Percentiles rank a stretch among this genome's conserved stretches.
Evolutionary conservation across 192 early-diverging fungal species (phyloP).

Genomic region (Rhizophagus clarus): DNA sequence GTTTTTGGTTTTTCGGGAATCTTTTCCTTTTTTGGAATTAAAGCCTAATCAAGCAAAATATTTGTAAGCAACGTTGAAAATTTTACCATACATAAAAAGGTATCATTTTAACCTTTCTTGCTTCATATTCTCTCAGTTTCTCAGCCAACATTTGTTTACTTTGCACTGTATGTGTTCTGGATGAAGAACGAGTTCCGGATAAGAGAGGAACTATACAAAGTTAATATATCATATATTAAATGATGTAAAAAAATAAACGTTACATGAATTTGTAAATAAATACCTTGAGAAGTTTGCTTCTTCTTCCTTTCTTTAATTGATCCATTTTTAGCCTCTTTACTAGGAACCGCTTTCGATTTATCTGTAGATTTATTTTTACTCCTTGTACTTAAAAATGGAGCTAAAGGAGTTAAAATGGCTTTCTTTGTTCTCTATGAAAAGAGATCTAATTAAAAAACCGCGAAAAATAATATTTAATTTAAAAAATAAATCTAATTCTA

Average conservation of each 20-base stretch:
- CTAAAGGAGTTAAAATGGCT: constrained; percentile 23
- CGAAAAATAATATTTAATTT: neutral
- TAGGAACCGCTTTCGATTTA: neutral
- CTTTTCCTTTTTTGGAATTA: constrained; percentile 49
- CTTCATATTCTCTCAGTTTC: constrained; percentile 49
- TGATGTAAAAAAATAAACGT: constrained; percentile 17
- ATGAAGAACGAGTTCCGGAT: constrained; percentile 49
- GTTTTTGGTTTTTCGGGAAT: constrained; percentile 43
- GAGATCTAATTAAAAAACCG: neutral
- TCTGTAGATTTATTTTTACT: neutral
- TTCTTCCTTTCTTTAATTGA: neutral
- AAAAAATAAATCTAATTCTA: constrained; percentile 25
- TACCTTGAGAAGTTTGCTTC: neutral
- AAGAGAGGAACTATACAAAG: constrained; percentile 33
- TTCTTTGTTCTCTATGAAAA: constrained; percentile 18
- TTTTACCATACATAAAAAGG: neutral
- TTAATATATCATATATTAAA: neutral
- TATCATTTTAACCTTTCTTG: constrained; percentile 28
- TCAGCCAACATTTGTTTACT: constrained; percentile 53
- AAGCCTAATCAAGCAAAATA: constrained; percentile 32
- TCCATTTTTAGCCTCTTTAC: neutral
- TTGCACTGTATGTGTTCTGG: constrained; percentile 49
- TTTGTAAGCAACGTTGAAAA: neutral
- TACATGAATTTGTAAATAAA: constrained; percentile 4
- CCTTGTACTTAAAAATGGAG: neutral